Percentiles rank a stretch among this genome's conserved stretches.
Conservation (phyloP, 768 basidiomycete species). For the Obba rivulosa region DNA sequence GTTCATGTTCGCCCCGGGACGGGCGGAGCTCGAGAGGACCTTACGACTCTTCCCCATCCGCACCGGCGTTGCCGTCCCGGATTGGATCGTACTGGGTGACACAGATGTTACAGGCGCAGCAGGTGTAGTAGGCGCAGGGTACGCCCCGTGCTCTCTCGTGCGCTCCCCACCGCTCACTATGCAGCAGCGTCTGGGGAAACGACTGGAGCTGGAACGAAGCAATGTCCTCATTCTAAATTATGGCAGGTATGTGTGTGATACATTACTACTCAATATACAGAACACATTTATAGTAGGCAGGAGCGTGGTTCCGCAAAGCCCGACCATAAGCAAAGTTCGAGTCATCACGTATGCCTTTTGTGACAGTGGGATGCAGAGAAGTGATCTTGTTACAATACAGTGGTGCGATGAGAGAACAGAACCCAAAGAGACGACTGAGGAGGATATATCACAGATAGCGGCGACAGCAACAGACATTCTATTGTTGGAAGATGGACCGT, state of each 20-base stretch:
- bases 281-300: slow-evolving; percentile 26
- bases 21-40: slow-evolving; percentile 57
- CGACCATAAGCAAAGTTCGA: slow-evolving; percentile 41
- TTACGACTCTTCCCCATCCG: slow-evolving; percentile 77
- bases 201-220: slow-evolving; percentile 30
- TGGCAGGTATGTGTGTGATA: slow-evolving; percentile 30
- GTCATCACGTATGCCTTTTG: slow-evolving; percentile 37
- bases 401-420: slow-evolving; percentile 47
- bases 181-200: slow-evolving; percentile 26
- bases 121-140: slow-evolving; percentile 79
- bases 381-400: slow-evolving; percentile 79
- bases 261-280: slow-evolving; percentile 32
- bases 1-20: slow-evolving; percentile 57
- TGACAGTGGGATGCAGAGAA: slow-evolving; percentile 47
- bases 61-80: slow-evolving; percentile 71
- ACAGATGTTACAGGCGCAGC: slow-evolving; percentile 61
- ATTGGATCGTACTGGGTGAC: slow-evolving; percentile 66
- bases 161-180: slow-evolving; percentile 1
- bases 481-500: slow-evolving; percentile 71
- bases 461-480: slow-evolving; percentile 48
- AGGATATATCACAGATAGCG: slow-evolving; percentile 71
- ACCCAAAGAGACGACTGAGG: slow-evolving; percentile 29
- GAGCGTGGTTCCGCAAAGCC: slow-evolving; percentile 24
- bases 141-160: slow-evolving; percentile 18
- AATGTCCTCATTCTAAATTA: slow-evolving; percentile 33